Conservation (phyloP, 2,329 filamentous ascomycete species). For the Ophiostoma ips region DNA sequence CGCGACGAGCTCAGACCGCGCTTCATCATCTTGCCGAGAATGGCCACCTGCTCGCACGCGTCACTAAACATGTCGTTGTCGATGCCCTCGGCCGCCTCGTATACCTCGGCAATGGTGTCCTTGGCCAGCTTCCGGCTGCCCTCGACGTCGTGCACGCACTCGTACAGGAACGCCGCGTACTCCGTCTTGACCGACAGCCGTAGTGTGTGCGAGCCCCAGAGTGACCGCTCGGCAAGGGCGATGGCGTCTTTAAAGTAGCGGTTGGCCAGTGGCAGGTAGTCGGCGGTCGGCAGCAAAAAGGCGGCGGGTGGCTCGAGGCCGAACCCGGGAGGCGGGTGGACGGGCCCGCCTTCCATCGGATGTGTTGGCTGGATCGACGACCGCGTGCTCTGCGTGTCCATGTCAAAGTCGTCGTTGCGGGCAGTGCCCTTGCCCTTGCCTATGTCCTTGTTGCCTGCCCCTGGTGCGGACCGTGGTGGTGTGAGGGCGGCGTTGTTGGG, state of each 20-base stretch:
- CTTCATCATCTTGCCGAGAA: slow-evolving; percentile 70
- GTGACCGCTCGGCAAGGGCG: slow-evolving; percentile 55
- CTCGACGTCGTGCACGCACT: slow-evolving; percentile 74
- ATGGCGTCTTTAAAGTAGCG: slow-evolving; percentile 69
- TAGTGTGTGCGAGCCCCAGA: slow-evolving; percentile 81
- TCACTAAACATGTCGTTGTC: slow-evolving; percentile 93
- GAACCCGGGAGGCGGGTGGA: slow-evolving; percentile 43
- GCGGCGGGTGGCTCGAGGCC: slow-evolving; percentile 40
- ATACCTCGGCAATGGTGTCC: slow-evolving; percentile 76
- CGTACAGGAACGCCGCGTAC: slow-evolving; percentile 84
- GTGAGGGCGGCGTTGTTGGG: slow-evolving; percentile 18
- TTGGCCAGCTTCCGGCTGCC: slow-evolving; percentile 65
- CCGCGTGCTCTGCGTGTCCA: slow-evolving; percentile 23
- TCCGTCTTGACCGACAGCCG: slow-evolving; percentile 84
- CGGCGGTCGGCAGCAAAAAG: slow-evolving; percentile 63
- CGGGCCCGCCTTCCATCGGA: slow-evolving; percentile 42
- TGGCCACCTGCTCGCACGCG: slow-evolving; percentile 73
- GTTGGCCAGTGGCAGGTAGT: slow-evolving; percentile 75
- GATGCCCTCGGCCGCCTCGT: slow-evolving; percentile 81
- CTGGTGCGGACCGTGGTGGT: slow-evolving; percentile 18
- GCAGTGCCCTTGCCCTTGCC: slow-evolving; percentile 38
- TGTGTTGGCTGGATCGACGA: slow-evolving; percentile 35
- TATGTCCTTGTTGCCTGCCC: too few relatives aligned
- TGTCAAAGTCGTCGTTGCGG: slow-evolving; percentile 24
- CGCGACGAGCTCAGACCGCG: slow-evolving; percentile 8